Conservation (phyloP, 345 rosid genomes). For the Salix brachista region DNA sequence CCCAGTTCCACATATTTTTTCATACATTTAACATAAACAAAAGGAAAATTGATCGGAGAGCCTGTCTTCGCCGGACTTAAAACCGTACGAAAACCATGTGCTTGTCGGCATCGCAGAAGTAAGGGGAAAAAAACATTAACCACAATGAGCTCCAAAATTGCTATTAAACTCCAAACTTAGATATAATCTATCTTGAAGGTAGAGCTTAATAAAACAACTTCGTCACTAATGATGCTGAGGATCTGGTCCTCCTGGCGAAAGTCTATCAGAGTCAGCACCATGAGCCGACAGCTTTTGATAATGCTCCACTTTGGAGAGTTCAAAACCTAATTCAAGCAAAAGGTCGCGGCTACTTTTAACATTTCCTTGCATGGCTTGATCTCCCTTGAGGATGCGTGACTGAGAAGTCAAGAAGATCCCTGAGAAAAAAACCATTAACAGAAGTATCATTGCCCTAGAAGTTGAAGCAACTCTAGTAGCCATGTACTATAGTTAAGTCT, state of each 20-base stretch:
- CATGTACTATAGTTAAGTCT: neutral
- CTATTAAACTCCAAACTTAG: neutral
- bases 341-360: neutral
- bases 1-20: neutral
- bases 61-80: neutral
- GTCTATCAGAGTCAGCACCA: neutral
- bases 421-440: neutral
- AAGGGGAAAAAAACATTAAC: neutral
- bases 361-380: neutral
- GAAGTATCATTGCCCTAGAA: neutral
- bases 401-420: neutral
- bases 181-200: neutral
- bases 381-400: conserved; percentile 12
- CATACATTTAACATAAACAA: neutral
- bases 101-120: neutral
- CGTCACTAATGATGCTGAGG: conserved; percentile 22
- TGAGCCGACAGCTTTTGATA: conserved; percentile 1
- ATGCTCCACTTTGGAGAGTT: conserved; percentile 8
- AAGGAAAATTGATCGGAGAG: neutral
- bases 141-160: neutral
- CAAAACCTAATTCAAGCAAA: conserved; percentile 15
- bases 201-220: neutral
- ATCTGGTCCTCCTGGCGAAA: conserved; percentile 33
- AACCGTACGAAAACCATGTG: neutral
- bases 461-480: neutral